Base-by-base conservation (phyloP, 1,139 yeast species). In the Pichia inconspicua region DNA sequence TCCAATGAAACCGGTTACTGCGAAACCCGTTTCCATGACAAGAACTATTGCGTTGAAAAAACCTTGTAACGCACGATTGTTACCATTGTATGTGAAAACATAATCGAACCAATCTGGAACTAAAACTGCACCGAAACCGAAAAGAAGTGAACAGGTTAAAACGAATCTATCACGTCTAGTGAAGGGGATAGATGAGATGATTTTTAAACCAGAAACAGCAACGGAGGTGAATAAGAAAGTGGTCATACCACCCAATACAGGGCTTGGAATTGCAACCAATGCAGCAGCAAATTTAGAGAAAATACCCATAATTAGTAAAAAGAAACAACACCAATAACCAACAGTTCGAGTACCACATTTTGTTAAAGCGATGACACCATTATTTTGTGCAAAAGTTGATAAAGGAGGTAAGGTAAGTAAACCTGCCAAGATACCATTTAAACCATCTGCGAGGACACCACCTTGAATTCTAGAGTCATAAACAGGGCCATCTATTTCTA, bases 181-280 rank as follows among this genome's bases (percentile, higher is more conserved):
- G 69, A 88, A 86, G 48, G 83, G 82, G 45, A 82, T 76, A 48
- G 82, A 73, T 19, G 94, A 70, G 55, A 88, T 84, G 63, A 89
- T 85, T 60, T 83, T 80, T 53, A 89, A 68, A 61, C 97, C 97
- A 1, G 95, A 85, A 39, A 86, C 92, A 0, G 95, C 90, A 46
- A 89, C 96, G 12, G 95, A 80, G 35, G 90, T 78, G 74, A 87
- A 89, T 52, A 89, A 71, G 71, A 88, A 89, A 5, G 95, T 75
- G 31, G 96, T 88, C 95, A 88, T 86, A 54, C 96, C 96, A 48
- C 96, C 96, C 52, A 88, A 73, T 27, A 88, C 92, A 0, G 96
- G 75, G 53, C 74, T 76, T 42, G 96, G 96, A 60, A 89, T 89
- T 34, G 95, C 77, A 34, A 83, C 87, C 51, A 89, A 73, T 31